A percentile compares a stretch with the other conserved stretches of the same genome.
These are phyloP conservation scores for Globisporangium emineosum DNA, from an alignment of 352 stramenopile species.

Conservation along the genomic window DNA sequence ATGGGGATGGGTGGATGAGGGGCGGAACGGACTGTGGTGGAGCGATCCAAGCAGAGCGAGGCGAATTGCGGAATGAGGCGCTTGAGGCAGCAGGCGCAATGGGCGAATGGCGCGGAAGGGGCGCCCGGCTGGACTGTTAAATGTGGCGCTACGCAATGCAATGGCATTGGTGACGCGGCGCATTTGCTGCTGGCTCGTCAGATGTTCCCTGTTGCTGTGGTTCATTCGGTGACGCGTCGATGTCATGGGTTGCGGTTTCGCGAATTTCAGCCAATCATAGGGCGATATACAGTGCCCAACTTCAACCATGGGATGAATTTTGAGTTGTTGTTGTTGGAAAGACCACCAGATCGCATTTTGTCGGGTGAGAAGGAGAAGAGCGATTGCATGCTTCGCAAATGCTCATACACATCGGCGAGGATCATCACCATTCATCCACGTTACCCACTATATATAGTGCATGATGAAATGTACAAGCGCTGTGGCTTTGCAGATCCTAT, in stretches of 20 bases:
- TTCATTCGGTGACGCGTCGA: constrained; percentile 17
- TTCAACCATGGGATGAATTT: constrained; percentile 14
- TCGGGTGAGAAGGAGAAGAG: not conserved
- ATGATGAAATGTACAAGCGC: too few species aligned
- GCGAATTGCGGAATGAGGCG: constrained; percentile 20
- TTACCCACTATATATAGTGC: too few species aligned
- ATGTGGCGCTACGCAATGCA: not conserved
- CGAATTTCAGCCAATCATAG: constrained; percentile 16
- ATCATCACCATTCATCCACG: too few species aligned
- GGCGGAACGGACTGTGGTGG: not conserved
- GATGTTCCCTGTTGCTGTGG: not conserved
- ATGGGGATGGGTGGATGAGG: not conserved
- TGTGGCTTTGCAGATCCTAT: too few species aligned
- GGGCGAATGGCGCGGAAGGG: not conserved
- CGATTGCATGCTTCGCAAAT: not conserved
- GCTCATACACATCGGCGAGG: too few species aligned
- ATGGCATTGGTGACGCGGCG: constrained; percentile 7
- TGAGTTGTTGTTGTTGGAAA: not conserved
- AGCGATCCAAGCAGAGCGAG: constrained; percentile 18
- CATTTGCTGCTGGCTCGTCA: not conserved
- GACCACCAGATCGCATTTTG: not conserved
- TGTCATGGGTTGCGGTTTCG: constrained; percentile 9
- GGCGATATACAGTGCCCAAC: not conserved
- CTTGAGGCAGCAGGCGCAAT: not conserved
- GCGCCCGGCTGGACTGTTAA: constrained; percentile 3